Percentiles rank a stretch among this genome's conserved stretches.
Conservation (phyloP, 2,329 filamentous ascomycete genomes). For the Zarea fungicola region DNA sequence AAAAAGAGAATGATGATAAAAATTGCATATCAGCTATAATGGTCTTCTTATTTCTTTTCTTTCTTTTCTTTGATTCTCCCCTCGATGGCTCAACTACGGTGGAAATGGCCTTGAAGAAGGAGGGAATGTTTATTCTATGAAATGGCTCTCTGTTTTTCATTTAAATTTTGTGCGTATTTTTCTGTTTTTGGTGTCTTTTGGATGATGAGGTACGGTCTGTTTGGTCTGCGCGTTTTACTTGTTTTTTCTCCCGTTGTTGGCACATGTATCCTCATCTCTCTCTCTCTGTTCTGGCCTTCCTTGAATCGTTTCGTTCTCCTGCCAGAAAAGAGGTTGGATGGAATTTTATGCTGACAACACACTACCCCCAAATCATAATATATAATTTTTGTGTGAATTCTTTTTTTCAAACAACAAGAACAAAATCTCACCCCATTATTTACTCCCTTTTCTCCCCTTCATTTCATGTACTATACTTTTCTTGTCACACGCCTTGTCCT, state of each 20-base stretch:
- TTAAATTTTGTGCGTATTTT: slow-evolving; percentile 6
- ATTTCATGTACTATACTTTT: slow-evolving; percentile 11
- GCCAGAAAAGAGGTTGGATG: too few species aligned
- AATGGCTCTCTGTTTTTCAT: slow-evolving; percentile 1
- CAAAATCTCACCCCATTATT: neutral
- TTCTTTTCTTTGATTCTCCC: neutral
- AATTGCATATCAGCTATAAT: too few species aligned
- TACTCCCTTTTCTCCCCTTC: neutral
- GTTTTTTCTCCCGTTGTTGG: neutral
- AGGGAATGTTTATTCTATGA: neutral
- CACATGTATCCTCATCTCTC: neutral
- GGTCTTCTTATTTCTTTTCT: neutral
- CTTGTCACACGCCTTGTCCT: slow-evolving; percentile 1
- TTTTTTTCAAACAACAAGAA: too few species aligned
- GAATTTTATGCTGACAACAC: too few species aligned
- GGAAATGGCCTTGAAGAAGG: too few species aligned
- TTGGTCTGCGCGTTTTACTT: neutral
- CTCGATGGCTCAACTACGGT: too few species aligned
- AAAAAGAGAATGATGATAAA: too few species aligned
- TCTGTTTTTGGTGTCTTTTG: slow-evolving; percentile 23
- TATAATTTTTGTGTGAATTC: too few species aligned
- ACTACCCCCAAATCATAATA: too few species aligned
- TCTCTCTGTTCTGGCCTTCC: neutral
- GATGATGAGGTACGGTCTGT: slow-evolving; percentile 12
- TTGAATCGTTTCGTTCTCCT: too few species aligned